Evolutionary conservation across 495 filamentous ascomycete species (phyloP), one percentile per base, ranked within the genome.

Genomic region (Choiromyces venosus): DNA sequence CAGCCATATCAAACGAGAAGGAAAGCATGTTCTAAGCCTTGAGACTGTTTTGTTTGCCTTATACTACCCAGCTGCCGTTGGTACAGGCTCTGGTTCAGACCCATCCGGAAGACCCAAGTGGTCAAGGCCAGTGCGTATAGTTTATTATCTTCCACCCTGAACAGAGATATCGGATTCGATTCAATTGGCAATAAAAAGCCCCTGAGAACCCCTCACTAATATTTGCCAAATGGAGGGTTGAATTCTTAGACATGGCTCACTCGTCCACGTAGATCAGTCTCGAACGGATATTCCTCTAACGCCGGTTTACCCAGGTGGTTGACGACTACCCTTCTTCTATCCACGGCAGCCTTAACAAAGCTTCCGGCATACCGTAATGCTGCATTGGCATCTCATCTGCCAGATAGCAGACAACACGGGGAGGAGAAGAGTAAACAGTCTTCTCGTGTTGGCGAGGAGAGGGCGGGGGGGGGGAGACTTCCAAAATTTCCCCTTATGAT

Each of bases 401-500:
- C 84, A 42, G 80, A 83, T 9, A 61, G 74, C n/a, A 73, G 78
- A 2, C 78, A 83, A 46, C 73, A 72, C 5, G 69, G 71, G 67
- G 36, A 75, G 10, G 73, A 38, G 1, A 80, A 81, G 4, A n/a
- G n/a, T n/a, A n/a, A n/a, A n/a, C n/a, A n/a, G n/a, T n/a, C n/a
- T n/a, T n/a, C n/a, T n/a, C n/a, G n/a, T n/a, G n/a, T n/a, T n/a
- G 68, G 68, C 35, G 76, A 81, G 40, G 81, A 79, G n/a, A 83
- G 83, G 68, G 76, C 81, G 29, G 76, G 76, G 12, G 39, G 69
- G 7, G 74, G 82, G 4, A 78, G 82, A 70, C 71, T 18, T 2
- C 83, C 84, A 0, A 67, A 39, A 0, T 85, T 85, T 73, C 84
- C 84, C 0, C 76, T 85, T 33, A 76, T 85, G 21, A 75, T 86